Evolutionary conservation across 1,139 yeast species (phyloP), one percentile per base, ranked within the genome.

Genomic region (Lodderomyces beijingensis): DNA sequence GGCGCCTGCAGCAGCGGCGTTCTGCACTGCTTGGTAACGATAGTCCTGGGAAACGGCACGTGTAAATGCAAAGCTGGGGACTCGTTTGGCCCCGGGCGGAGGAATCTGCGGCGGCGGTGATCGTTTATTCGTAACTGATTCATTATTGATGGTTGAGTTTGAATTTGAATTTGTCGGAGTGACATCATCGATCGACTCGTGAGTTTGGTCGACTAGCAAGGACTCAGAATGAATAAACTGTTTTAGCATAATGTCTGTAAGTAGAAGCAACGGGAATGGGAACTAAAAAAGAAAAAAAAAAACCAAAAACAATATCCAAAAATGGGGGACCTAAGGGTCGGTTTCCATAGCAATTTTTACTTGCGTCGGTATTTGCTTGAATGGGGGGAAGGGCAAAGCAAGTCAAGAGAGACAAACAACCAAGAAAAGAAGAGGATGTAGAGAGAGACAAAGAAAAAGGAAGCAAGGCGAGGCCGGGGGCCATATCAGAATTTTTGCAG

Each of bases 211-310:
- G 5, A 40, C 15, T 23, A 40, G 27, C 7, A 19, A 19, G 10
- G 21, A 37, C 18, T 40, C 42, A 5, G 42, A 31, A 28, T 39
- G 40, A 13, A 37, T 27, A 13, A 38, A 25, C 16, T 40, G 37
- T 18, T 35, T 40, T 27, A 40, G 30, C 44, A 40, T 40, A n/a
- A n/a, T n/a, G n/a, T n/a, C n/a, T n/a, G 19, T 2, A 4, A 12
- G 20, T 22, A 5, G 8, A 4, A 4, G 11, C 13, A 20, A 28
- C 4, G 4, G 9, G 10, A 19, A 19, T 7, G 4, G 9, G 10
- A 19, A 19, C 9, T 8, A 19, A 19, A 19, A 19, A 19, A 19
- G 10, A 19, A 19, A 19, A 19, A 10, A 19, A n/a, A n/a, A n/a
- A n/a, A n/a, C n/a, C n/a, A n/a, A n/a, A n/a, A n/a, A n/a, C n/a